phyloP scores from a whole-genome alignment of 2,329 filamentous ascomycete species.

The Thelonectria blattea region DNA sequence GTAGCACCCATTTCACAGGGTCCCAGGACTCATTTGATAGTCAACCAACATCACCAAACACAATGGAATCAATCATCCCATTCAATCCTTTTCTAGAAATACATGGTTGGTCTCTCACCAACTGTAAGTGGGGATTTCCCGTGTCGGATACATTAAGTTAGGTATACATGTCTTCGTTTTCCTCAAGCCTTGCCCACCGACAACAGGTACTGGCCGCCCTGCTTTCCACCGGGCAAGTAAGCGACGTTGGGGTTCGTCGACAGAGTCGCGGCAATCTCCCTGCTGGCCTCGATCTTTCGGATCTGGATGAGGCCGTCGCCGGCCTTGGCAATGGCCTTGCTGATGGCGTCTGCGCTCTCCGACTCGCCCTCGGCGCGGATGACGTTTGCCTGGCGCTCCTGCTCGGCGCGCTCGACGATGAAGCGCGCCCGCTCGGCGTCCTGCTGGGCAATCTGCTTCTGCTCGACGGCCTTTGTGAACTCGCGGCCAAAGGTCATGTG shows the following conservation, averaged over 20 bases:
- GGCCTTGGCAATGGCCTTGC: conserved; percentile 88
- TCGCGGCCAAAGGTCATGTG: conserved; percentile 99
- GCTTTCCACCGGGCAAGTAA: conserved; percentile 83
- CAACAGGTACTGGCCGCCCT: conserved; percentile 60
- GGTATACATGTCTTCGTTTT: conserved; percentile 20
- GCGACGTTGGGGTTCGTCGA: conserved; percentile 93
- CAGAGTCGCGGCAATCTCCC: conserved; percentile 91
- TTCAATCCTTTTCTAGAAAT: conserved; percentile 43
- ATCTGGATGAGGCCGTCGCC: conserved; percentile 96
- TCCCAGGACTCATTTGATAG: no score
- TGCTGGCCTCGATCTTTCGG: conserved; percentile 94
- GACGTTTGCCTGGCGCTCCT: conserved; percentile 97
- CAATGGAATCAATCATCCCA: conserved; percentile 34
- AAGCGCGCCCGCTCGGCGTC: conserved; percentile 97
- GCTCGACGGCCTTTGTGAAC: conserved; percentile 98
- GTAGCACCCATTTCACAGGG: not conserved
- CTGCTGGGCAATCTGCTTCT: conserved; percentile 99
- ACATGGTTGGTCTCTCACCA: conserved; percentile 43
- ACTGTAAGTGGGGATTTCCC: conserved; percentile 45
- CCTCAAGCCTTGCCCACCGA: conserved; percentile 54
- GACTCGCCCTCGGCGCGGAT: conserved; percentile 98
- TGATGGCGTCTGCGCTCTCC: conserved; percentile 94
- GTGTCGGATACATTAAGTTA: conserved; percentile 25
- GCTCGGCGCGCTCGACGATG: conserved; percentile 98
- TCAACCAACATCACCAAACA: not conserved